Base-by-base conservation (phyloP, 192 early-diverging fungal species). In the Coemansia asiatica region DNA sequence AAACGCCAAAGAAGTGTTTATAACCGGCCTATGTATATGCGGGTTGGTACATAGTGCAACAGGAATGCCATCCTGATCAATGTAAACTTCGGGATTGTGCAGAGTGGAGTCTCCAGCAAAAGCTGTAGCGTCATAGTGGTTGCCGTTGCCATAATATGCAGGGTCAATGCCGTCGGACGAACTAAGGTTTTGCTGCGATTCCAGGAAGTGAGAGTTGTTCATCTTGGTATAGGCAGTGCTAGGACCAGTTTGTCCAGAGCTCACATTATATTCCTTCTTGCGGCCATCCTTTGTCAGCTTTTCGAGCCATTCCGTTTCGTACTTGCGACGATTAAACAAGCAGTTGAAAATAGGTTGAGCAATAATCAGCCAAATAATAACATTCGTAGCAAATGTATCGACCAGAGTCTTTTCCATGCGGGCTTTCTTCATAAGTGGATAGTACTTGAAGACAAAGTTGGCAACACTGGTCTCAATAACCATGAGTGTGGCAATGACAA, bases 1-100 rank as follows among this genome's bases (percentile, higher is more conserved):
- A 53, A 71, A 72, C 75, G 68, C 72, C 6, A 71, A 61, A 2
- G 74, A 68, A 7, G 64, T 64, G 64, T 79, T 79, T 6, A 79
- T 56, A 1, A 69, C 66, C 3, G 76, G 76, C 23, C 60, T 50
- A 51, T 72, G 71, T 23, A 79, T 74, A 47, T 79, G 76, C 26
- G 74, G 61, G 27, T 79, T 79, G 55, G 62, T 74, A 5, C 76
- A 67, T 50, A 79, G 44, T 0, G 76, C 67, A 61, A 70, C 62
- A 1, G 76, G 76, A 25, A 79, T 31, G 35, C 68, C 50, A 19
- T 79, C 67, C 25, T 69, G 63, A 25, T 73, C 67, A 60, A 46
- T 63, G 28, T 68, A 68, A 23, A 55, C 72, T 6, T 67, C 66
- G 13, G 60, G n/a, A n/a, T n/a, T n/a, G n/a, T n/a, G n/a, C n/a